Conservation (phyloP, 2,329 filamentous ascomycete species). For the Bipolaris bicolor region DNA sequence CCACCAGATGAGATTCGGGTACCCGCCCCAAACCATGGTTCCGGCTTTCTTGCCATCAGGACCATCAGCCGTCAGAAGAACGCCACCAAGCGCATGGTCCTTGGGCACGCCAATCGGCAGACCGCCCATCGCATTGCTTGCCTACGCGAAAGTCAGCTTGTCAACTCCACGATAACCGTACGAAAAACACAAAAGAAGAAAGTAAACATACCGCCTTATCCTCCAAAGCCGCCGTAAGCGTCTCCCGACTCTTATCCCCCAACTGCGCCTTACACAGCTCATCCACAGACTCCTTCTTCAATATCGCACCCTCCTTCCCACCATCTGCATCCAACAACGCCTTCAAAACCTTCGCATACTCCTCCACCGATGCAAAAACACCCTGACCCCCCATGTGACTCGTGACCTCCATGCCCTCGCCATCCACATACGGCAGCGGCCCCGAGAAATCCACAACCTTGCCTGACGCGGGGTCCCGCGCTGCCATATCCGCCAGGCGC, state of each 20-base stretch:
- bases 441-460: conserved; percentile 15
- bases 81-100: conserved; percentile 42
- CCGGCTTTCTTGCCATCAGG: conserved; percentile 32
- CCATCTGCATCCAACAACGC: conserved; percentile 33
- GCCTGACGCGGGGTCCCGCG: conserved; percentile 22
- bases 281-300: conserved; percentile 26
- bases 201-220: conserved; percentile 19
- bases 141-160: conserved; percentile 5
- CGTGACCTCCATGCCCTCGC: conserved; percentile 20
- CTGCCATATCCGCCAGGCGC: conserved; percentile 38
- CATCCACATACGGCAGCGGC: conserved; percentile 23
- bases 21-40: conserved; percentile 44
- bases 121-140: conserved; percentile 35
- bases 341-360: conserved; percentile 42
- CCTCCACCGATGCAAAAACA: conserved; percentile 26
- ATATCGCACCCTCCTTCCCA: conserved; percentile 32
- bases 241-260: conserved; percentile 13
- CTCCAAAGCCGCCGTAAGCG: conserved; percentile 47
- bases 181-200: too few relatives aligned
- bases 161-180: not conserved
- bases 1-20: conserved; percentile 45
- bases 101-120: conserved; percentile 21
- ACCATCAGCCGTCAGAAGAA: conserved; percentile 31
- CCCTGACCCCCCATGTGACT: conserved; percentile 40
- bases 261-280: conserved; percentile 45